A percentile compares a stretch with the other conserved stretches of the same genome.
phyloP scores from a whole-genome alignment of 176 grass and related monocot species.

The Luzula sylvatica region DNA sequence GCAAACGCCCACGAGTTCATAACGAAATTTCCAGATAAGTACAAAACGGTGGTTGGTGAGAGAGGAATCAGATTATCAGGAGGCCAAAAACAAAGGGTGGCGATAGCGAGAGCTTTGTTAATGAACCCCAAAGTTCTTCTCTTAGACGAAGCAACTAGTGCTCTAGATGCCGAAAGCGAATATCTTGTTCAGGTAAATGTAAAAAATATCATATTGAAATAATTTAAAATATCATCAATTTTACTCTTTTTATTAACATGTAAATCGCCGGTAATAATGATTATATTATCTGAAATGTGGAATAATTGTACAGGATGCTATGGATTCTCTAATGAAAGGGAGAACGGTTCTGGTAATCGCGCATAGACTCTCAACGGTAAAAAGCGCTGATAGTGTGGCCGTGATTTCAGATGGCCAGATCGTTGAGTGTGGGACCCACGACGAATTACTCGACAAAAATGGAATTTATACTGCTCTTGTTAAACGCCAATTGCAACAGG shows the following conservation, averaged over 20 bases:
- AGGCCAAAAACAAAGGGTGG: slow-evolving; percentile 94
- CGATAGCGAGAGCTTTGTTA: slow-evolving; percentile 93
- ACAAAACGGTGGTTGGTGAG: slow-evolving; percentile 82
- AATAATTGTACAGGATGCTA: slow-evolving; percentile 63
- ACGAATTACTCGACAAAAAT: slow-evolving; percentile 55
- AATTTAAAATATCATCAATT: no score
- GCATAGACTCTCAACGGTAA: slow-evolving; percentile 90
- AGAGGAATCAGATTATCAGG: slow-evolving; percentile 82
- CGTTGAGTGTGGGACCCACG: slow-evolving; percentile 67
- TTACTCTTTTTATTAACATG: no score
- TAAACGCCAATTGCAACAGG: slow-evolving; percentile 84
- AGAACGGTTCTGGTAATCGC: slow-evolving; percentile 97
- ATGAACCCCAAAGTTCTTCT: slow-evolving; percentile 97
- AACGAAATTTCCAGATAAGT: slow-evolving; percentile 74
- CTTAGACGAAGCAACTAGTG: slow-evolving; percentile 94
- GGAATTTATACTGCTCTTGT: slow-evolving; percentile 94
- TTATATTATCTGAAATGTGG: slow-evolving; percentile 3
- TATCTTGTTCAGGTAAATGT: slow-evolving; percentile 85
- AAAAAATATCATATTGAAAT: no score
- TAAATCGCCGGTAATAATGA: no score
- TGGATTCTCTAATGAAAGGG: slow-evolving; percentile 96
- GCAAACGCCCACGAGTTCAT: slow-evolving; percentile 88
- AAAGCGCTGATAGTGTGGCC: slow-evolving; percentile 69
- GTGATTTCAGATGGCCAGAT: slow-evolving; percentile 93
- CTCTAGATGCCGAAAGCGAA: slow-evolving; percentile 92